Evolutionary conservation across 805 yeast genomes (phyloP).

Genomic region (Candida andamanensis): DNA sequence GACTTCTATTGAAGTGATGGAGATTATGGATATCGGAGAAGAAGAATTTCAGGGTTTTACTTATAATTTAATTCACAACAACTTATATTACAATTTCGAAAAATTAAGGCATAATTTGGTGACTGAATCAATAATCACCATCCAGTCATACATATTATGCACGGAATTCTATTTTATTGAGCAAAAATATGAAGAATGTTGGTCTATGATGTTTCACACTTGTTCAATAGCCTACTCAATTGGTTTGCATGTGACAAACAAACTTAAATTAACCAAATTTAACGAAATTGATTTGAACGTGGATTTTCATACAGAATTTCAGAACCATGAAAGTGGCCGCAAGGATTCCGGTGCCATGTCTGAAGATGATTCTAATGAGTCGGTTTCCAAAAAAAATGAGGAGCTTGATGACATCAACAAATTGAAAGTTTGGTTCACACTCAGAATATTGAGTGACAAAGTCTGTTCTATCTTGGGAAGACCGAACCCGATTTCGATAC

Average conservation of each 20-base stretch:
- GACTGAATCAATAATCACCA: slow-evolving; percentile 43
- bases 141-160: slow-evolving; percentile 46
- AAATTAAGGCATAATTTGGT: slow-evolving; percentile 43
- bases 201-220: slow-evolving; percentile 47
- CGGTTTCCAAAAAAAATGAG: no score
- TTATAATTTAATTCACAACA: slow-evolving; percentile 8
- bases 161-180: slow-evolving; percentile 47
- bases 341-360: slow-evolving; percentile 4
- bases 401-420: slow-evolving; percentile 32
- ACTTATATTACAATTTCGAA: slow-evolving; percentile 35
- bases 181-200: slow-evolving; percentile 46
- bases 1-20: slow-evolving; percentile 22
- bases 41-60: slow-evolving; percentile 9
- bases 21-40: slow-evolving; percentile 5
- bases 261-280: slow-evolving; percentile 17
- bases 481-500: slow-evolving; percentile 49
- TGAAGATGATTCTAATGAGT: slow-evolving; percentile 19
- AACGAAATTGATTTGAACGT: slow-evolving; percentile 9
- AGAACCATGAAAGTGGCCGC: neutral
- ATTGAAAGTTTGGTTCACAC: slow-evolving; percentile 47
- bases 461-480: slow-evolving; percentile 48
- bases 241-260: slow-evolving; percentile 45
- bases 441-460: slow-evolving; percentile 44
- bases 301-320: slow-evolving; percentile 3
- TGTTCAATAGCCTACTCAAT: slow-evolving; percentile 48